Base-by-base conservation (phyloP, 2,329 filamentous ascomycete species). In the Ciborinia camelliae region DNA sequence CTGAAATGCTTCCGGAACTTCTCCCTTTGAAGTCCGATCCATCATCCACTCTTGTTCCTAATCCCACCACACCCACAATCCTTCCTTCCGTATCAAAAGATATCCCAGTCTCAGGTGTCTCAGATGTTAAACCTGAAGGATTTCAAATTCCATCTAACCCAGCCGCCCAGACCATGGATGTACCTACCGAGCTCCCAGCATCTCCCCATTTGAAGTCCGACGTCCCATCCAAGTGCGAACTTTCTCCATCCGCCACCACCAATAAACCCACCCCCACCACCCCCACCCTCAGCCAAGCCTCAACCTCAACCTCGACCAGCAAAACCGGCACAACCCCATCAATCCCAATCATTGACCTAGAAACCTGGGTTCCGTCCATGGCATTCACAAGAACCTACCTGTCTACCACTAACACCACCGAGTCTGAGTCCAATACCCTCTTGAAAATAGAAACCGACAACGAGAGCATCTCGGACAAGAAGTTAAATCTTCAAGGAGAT, bases 1-100 rank as follows among this genome's bases (percentile, higher is more conserved):
- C 18, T 32, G 9, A 5, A 51, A 32, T 32, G 10, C 18, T 30
- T 30, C 23, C 53, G 1, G 37, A 9, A 18, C 23, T 28, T 2
- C 10, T 14, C n/a, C 2, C 23, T 39, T 26, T 32, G 8, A 32
- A 3, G 1, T 6, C 48, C 18, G 28, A 51, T 4, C 15, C 7
- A 10, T 9, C 18, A 10, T 15, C 12, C 32, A 32, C 4, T 8
- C 18, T 32, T 51, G 10, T 3, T 41, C 2, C 7, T 7, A 55
- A 2, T 9, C 9, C 26, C 4, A 5, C 20, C 2, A 9, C 23
- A n/a, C 1, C 14, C 9, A 7, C 1, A 41, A n/a, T 2, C 0
- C 15, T 12, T 30, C 10, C 15, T 28, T 55, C 37, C 50, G 15
- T 5, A 14, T 41, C 9, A n/a, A 2, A 41, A 14, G 0, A 7